These are phyloP conservation scores for Thielaviopsis ethacetica DNA, from an alignment of 2,329 filamentous ascomycete genomes.

Conservation along the genomic window DNA sequence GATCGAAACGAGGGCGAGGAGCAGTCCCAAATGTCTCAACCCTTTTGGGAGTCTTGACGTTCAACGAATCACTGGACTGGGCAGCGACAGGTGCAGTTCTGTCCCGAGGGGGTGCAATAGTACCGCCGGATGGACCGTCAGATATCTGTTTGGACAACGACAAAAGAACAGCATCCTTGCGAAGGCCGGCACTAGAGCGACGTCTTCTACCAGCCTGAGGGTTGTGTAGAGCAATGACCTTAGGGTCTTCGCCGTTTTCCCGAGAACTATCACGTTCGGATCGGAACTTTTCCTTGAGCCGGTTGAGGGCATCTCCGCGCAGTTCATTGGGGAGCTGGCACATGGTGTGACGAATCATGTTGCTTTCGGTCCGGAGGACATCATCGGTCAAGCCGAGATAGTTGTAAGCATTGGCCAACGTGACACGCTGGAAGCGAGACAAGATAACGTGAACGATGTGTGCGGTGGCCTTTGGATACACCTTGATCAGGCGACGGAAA, in stretches of 20 bases:
- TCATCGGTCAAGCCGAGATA: constrained; percentile 87
- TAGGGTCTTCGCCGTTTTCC: constrained; percentile 57
- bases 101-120: constrained; percentile 23
- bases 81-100: not conserved
- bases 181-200: constrained; percentile 46
- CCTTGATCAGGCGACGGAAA: constrained; percentile 76
- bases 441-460: constrained; percentile 97
- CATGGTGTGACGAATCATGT: constrained; percentile 83
- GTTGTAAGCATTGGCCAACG: constrained; percentile 81
- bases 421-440: constrained; percentile 85
- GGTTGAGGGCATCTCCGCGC: constrained; percentile 62
- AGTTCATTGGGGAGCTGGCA: constrained; percentile 86
- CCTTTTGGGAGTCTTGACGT: not conserved
- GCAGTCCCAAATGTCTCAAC: constrained; percentile 5
- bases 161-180: constrained; percentile 65
- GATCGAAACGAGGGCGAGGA: constrained; percentile 4
- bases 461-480: constrained; percentile 90
- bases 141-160: constrained; percentile 37
- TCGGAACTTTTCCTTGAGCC: constrained; percentile 85
- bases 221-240: constrained; percentile 93
- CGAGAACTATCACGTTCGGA: constrained; percentile 69
- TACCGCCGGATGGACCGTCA: constrained; percentile 24
- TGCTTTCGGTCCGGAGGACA: constrained; percentile 79
- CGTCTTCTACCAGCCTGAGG: constrained; percentile 20
- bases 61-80: not conserved